Base-by-base conservation (phyloP, 164 flowering plant genomes). In the Saururus chinensis region DNA sequence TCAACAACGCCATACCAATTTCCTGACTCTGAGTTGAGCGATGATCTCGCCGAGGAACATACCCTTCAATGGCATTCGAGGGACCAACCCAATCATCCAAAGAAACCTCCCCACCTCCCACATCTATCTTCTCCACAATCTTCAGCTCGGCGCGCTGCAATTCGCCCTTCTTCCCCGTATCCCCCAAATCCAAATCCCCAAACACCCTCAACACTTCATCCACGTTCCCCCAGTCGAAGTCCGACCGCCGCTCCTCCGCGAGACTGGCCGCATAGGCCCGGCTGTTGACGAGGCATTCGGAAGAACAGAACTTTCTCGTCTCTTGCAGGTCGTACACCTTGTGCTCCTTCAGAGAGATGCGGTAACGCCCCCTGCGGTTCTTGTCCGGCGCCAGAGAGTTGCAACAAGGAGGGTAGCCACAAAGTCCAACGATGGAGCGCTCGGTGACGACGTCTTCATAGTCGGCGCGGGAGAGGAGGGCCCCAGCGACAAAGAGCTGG, bases 21-120 rank as follows among this genome's bases (percentile, higher is more conserved):
- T 69, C 69, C 19, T 1, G 24, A n/a, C 64, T 64, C 56, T 64
- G 58, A 48, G 65, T 69, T 16, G 57, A 19, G 19, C 40, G 69
- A 1, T 45, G 60, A 48, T 85, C 80, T 20, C 62, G 65, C 63
- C 68, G 64, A 1, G 99, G 97, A 60, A 88, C 89, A 76, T 88
- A 90, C 19, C 99, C 99, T 67, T 93, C 99, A 67, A 93, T 84
- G 7, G 99, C 95, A 84, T 84, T 76, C 0, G 91, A 76, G 0
- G 96, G 87, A 26, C 97, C 98, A 60, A 80, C 51, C 87, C 87
- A 89, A 49, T 83, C 77, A 53, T 79, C 85, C 60, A 81, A 19
- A 13, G 79, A 62, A 64, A 84, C 74, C 35, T 77, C 81, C 70
- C 88, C 95, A 48, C 9, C 70, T 23, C 60, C 60, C 1, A 24